A percentile compares a stretch with the other conserved stretches of the same genome.
These are phyloP conservation scores for Knoxia roxburghii DNA, from an alignment of 257 asterid species.

Conservation along the genomic window DNA sequence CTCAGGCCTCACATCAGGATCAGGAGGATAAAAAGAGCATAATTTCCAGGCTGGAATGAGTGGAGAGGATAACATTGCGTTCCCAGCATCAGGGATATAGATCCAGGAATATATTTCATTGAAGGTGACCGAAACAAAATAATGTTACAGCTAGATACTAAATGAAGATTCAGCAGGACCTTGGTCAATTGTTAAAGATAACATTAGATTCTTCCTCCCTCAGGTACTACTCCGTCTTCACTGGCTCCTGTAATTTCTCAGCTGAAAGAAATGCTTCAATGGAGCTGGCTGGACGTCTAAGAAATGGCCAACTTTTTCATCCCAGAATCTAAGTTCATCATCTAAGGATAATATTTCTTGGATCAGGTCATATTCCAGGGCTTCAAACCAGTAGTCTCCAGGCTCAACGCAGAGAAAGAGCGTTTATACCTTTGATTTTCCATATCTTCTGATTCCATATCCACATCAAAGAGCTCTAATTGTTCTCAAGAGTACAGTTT, in stretches of 20 bases:
- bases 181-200: conserved; percentile 3
- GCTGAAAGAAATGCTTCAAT: conserved; percentile 2
- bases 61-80: conserved; percentile 4
- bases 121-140: conserved; percentile 9
- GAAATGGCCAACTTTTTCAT: background rate
- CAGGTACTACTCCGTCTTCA: no score
- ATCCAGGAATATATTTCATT: background rate
- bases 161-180: conserved; percentile 5
- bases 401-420: no score
- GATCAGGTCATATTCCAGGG: background rate
- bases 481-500: background rate
- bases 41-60: conserved; percentile 30
- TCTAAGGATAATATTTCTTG: background rate
- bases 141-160: background rate
- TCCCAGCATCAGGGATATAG: conserved; percentile 13
- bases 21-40: conserved; percentile 8
- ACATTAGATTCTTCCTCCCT: conserved; percentile 4
- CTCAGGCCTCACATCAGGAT: conserved; percentile 8
- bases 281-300: background rate
- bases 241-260: background rate
- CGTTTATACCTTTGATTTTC: no score
- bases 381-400: no score
- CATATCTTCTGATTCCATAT: no score
- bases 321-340: background rate
- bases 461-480: background rate